These are phyloP conservation scores for Zygosaccharomyces bisporus DNA, from an alignment of 805 yeast genomes.

Conservation along the genomic window DNA sequence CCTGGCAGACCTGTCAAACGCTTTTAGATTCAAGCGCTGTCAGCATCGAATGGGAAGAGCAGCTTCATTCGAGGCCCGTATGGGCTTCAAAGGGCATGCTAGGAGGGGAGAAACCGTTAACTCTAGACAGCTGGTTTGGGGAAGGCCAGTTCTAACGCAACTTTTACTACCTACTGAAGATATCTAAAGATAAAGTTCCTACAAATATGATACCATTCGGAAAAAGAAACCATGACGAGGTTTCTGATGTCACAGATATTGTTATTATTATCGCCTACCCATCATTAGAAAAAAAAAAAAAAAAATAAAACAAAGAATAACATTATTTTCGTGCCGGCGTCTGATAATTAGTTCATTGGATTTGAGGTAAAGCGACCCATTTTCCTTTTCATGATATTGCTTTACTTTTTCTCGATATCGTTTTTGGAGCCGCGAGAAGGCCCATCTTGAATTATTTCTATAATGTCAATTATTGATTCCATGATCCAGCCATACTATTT, in stretches of 20 bases:
- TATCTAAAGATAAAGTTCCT: background rate
- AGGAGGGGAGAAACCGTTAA: slow-evolving; percentile 15
- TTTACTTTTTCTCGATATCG: background rate
- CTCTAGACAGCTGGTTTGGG: slow-evolving; percentile 30
- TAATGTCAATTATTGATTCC: slow-evolving; percentile 6
- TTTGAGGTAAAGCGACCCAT: no score
- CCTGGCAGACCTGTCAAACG: slow-evolving; percentile 92
- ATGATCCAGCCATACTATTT: background rate
- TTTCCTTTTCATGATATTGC: background rate
- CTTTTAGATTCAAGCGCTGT: slow-evolving; percentile 50
- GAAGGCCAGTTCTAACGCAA: background rate
- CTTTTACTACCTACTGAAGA: background rate
- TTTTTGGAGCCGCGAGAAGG: background rate
- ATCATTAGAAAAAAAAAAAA: no score
- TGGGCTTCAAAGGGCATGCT: slow-evolving; percentile 19
- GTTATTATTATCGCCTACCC: background rate
- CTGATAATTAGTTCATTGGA: no score
- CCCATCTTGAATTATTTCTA: slow-evolving; percentile 5
- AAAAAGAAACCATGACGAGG: no score
- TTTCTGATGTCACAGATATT: no score
- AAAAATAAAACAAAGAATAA: background rate
- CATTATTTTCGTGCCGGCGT: background rate
- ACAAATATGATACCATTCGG: no score
- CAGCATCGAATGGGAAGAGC: slow-evolving; percentile 58
- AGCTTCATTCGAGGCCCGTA: slow-evolving; percentile 20